phyloP scores from a whole-genome alignment of 2,329 filamentous ascomycete genomes.

The Eutypa lata region DNA sequence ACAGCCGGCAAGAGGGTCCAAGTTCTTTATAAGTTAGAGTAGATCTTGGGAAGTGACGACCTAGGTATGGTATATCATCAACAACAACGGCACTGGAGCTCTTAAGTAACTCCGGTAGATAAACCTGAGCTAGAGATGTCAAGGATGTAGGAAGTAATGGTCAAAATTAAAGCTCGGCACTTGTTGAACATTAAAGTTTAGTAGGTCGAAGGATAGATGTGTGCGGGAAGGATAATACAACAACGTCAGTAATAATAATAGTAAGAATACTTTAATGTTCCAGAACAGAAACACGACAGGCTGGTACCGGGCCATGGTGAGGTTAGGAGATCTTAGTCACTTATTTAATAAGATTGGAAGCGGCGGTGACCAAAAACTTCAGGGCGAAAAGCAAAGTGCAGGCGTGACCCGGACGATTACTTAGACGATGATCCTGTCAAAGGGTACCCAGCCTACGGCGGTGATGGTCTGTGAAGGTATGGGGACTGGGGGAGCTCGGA shows the following conservation, averaged over 20 bases:
- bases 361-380: conserved; percentile 28
- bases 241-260: background rate
- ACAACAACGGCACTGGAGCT: too few relatives aligned
- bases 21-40: too few relatives aligned
- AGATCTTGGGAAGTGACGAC: too few relatives aligned
- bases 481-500: conserved; percentile 1
- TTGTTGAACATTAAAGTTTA: background rate
- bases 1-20: too few relatives aligned
- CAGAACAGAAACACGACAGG: background rate
- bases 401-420: conserved; percentile 21
- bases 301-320: conserved; percentile 20
- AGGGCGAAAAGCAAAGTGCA: conserved; percentile 26
- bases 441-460: conserved; percentile 3
- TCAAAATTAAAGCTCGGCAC: background rate
- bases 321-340: conserved; percentile 28
- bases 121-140: background rate
- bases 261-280: background rate
- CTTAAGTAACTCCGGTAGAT: too few relatives aligned
- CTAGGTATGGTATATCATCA: too few relatives aligned
- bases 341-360: conserved; percentile 30
- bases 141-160: too few relatives aligned
- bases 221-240: background rate
- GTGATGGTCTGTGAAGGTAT: background rate
- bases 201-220: background rate
- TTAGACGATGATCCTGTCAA: conserved; percentile 5